Base-by-base conservation (phyloP, 116 monocot species). In the Zostera marina region DNA sequence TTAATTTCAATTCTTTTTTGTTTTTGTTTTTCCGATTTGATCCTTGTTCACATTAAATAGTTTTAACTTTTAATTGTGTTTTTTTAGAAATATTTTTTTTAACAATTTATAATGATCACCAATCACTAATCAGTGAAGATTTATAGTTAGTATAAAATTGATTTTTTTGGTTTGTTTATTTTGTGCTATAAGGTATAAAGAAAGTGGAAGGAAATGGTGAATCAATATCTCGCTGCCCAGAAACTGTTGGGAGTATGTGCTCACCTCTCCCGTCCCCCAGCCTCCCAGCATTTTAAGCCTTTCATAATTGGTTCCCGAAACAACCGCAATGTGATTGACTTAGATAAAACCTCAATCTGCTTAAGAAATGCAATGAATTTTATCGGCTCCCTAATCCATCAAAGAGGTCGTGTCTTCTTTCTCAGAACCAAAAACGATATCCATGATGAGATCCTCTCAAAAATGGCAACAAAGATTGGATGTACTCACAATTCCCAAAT, bases 401-500 rank as follows among this genome's bases (percentile, higher is more conserved):
- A n/a, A 15, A 52, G 41, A 10, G 63, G 63, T 17, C 48, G 52
- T 22, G 63, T 22, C 26, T 63, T 63, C 63, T 63, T 63, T 32
- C 38, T 63, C 9, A 38, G 20, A 5, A 63, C 63, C 1, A 63
- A 49, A 12, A 51, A 26, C 38, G 63, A 63, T 11, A 26, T 63
- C 39, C 38, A 41, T 5, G 63, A 63, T 11, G 63, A 63, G 51
- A 41, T 63, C 11, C 63, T 63, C 8, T 32, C 39, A 9, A 32
- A 52, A 21, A 63, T 63, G 63, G 63, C 63, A 4, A 51, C 15
- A 8, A 26, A 41, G 51, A 26, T 63, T 11, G 63, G 63, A 5
- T 63, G 63, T 41, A 24, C 63, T 39, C 63, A 63, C 25, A 51
- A 63, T 15, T 51, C 63, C 8, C 63, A 63, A 51, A 63, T 63